Conservation (phyloP, 2,329 filamentous ascomycete species). For the Tolypocladium inflatum region DNA sequence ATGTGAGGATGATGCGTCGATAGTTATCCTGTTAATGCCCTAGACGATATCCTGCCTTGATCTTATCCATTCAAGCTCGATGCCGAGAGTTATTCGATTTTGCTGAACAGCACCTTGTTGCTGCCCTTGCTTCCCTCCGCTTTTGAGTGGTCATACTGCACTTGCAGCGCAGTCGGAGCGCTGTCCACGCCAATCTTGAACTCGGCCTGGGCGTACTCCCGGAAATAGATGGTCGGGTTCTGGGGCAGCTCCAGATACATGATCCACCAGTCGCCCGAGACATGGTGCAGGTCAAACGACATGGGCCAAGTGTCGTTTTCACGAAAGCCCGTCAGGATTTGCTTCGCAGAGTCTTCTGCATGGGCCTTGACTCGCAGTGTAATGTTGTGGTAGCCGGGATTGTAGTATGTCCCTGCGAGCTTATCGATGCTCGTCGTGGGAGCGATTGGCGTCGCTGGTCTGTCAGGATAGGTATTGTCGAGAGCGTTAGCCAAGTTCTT, state of each 20-base stretch:
- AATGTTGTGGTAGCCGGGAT: neutral
- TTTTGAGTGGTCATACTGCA: neutral
- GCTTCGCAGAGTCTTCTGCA: conserved; percentile 11
- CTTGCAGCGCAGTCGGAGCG: neutral
- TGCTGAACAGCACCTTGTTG: neutral
- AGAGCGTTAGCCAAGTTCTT: neutral
- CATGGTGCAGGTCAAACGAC: conserved; percentile 13
- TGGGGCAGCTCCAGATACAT: conserved; percentile 1
- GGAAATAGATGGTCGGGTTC: neutral
- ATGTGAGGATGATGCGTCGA: no score
- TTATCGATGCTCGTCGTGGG: neutral
- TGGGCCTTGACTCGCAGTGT: neutral
- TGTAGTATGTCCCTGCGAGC: neutral
- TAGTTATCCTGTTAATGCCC: no score
- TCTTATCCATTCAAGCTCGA: no score
- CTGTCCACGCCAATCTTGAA: neutral
- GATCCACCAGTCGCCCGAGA: conserved; percentile 18
- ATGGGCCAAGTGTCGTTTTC: conserved; percentile 5
- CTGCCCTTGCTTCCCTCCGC: neutral
- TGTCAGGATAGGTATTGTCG: neutral
- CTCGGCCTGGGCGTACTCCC: neutral
- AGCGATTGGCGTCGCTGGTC: neutral
- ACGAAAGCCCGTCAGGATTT: conserved; percentile 11
- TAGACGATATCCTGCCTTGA: no score
- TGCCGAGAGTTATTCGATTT: neutral